These are phyloP conservation scores for Amniculicola lignicola DNA, from an alignment of 495 filamentous ascomycete species.

Conservation along the genomic window DNA sequence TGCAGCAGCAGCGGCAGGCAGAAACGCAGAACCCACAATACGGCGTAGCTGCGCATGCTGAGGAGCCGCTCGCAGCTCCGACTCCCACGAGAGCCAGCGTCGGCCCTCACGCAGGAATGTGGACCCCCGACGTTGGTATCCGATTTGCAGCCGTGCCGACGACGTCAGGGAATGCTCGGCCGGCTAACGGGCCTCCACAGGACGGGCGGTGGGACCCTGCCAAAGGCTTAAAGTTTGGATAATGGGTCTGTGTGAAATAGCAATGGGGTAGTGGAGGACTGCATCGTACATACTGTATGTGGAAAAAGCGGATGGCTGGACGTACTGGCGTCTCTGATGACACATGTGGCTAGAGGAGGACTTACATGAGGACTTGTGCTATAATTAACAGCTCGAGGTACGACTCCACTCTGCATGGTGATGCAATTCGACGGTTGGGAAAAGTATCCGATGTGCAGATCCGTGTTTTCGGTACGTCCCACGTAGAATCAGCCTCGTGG, in stretches of 20 bases:
- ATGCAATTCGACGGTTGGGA: conserved; percentile 23
- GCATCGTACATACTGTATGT: too few species aligned
- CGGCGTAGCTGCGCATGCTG: conserved; percentile 19
- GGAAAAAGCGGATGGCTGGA: too few species aligned
- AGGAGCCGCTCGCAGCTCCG: conserved; percentile 34
- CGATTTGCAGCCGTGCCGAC: conserved; percentile 53
- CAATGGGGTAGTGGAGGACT: too few species aligned
- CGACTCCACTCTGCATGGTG: too few species aligned
- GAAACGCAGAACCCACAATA: conserved; percentile 36
- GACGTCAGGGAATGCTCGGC: conserved; percentile 11
- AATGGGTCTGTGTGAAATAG: too few species aligned
- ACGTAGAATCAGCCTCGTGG: too few species aligned
- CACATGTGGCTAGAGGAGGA: neutral
- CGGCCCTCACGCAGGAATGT: conserved; percentile 48
- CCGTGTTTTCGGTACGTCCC: neutral
- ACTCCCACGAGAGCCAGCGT: conserved; percentile 37
- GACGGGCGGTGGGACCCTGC: conserved; percentile 37
- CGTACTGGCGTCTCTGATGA: too few species aligned
- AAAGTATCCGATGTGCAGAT: neutral
- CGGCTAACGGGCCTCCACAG: conserved; percentile 21
- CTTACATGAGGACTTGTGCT: conserved; percentile 3
- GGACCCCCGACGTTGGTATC: conserved; percentile 77
- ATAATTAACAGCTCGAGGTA: conserved; percentile 14
- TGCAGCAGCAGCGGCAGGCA: conserved; percentile 40
- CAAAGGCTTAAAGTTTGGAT: conserved; percentile 37